Evolutionary conservation across 345 rosid species (phyloP).

Genomic region (Salix arbutifolia): DNA sequence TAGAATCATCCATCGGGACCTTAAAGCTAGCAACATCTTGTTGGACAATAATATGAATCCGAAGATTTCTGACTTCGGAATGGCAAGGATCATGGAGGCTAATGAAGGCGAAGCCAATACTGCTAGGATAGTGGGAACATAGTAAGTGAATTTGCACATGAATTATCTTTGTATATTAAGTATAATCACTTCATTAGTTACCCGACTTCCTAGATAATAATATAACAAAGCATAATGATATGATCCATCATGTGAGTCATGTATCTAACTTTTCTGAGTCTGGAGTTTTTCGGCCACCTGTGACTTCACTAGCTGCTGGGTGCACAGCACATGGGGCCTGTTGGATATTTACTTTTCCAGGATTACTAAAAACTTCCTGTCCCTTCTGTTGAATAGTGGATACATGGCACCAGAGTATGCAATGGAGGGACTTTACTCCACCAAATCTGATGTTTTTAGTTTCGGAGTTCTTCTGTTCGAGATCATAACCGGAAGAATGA

Average conservation of each 20-base stretch:
- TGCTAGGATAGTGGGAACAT: conserved; percentile 49
- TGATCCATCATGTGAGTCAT: background rate
- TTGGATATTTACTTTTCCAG: background rate
- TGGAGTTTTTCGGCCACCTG: too few relatives aligned
- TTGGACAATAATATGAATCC: conserved; percentile 51
- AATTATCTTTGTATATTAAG: too few relatives aligned
- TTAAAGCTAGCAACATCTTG: conserved; percentile 54
- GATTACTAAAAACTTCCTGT: background rate
- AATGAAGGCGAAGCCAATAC: conserved; percentile 39
- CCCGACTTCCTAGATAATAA: background rate
- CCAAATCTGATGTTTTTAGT: conserved; percentile 57
- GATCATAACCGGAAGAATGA: conserved; percentile 45
- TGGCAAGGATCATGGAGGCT: conserved; percentile 44
- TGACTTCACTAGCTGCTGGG: background rate
- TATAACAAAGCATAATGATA: background rate
- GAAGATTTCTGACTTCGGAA: conserved; percentile 58
- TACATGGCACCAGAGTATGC: conserved; percentile 63
- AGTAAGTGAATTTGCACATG: conserved; percentile 24
- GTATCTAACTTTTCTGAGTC: too few relatives aligned
- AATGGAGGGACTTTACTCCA: conserved; percentile 42
- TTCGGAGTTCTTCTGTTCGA: conserved; percentile 59
- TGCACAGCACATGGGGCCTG: background rate
- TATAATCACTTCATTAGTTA: too few relatives aligned
- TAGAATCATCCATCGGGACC: conserved; percentile 51
- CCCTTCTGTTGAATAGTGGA: conserved; percentile 27